These are phyloP conservation scores for Parasarocladium wereldwijsianum DNA, from an alignment of 2,329 filamentous ascomycete genomes.

Conservation along the genomic window DNA sequence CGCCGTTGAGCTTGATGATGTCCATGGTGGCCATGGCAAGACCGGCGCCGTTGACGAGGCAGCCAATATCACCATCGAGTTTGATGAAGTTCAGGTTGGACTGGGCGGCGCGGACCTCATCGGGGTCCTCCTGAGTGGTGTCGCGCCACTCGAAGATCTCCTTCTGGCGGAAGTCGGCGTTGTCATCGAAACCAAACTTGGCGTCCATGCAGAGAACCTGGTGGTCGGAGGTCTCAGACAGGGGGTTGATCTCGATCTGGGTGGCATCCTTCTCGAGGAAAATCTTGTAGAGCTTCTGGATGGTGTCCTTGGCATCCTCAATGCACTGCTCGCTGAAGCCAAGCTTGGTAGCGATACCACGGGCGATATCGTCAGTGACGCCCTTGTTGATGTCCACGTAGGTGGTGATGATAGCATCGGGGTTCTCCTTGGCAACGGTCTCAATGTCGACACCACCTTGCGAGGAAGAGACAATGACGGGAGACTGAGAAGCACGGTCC, in stretches of 20 bases:
- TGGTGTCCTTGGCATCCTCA: constrained; percentile 86
- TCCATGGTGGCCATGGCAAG: constrained; percentile 99
- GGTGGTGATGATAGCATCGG: constrained; percentile 88
- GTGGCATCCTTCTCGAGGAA: constrained; percentile 98
- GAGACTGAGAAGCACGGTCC: constrained; percentile 82
- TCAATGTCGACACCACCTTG: constrained; percentile 99
- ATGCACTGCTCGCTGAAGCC: constrained; percentile 98
- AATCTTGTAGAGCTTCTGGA: constrained; percentile 98
- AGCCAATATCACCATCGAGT: constrained; percentile 97
- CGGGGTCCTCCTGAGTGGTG: constrained; percentile 85
- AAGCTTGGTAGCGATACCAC: constrained; percentile 76
- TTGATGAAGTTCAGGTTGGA: constrained; percentile 99
- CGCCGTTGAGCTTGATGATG: constrained; percentile 99
- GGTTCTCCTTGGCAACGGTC: constrained; percentile 93
- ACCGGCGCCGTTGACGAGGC: constrained; percentile 96
- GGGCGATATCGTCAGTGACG: constrained; percentile 90
- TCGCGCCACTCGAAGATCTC: constrained; percentile 92
- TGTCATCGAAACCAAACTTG: constrained; percentile 98
- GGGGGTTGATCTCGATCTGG: constrained; percentile 98
- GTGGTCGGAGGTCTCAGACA: constrained; percentile 96
- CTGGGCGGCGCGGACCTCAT: constrained; percentile 93
- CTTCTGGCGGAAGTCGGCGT: constrained; percentile 96
- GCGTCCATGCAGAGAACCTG: constrained; percentile 98
- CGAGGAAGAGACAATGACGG: constrained; percentile 93
- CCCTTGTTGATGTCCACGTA: constrained; percentile 86